Conservation (phyloP, 192 early-diverging fungal species). For the Entrophospora sp. region DNA sequence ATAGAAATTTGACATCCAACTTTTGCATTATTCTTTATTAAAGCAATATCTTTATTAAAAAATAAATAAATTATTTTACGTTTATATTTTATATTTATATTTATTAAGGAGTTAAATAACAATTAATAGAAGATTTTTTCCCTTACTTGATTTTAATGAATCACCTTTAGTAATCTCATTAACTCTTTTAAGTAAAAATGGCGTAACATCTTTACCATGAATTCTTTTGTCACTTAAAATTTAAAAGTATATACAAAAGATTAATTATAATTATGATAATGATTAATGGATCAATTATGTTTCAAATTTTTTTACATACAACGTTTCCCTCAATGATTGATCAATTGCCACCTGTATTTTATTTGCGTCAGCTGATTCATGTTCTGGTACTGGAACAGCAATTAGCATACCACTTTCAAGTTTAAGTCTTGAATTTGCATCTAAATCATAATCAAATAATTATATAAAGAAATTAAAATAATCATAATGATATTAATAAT, state of each 20-base stretch:
- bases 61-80: background rate
- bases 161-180: conserved; percentile 74
- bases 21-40: conserved; percentile 86
- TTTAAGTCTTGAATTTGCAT: conserved; percentile 50
- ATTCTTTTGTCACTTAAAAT: conserved; percentile 49
- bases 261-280: background rate
- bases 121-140: too few relatives aligned
- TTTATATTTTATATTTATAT: background rate
- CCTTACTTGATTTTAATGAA: conserved; percentile 70
- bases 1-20: conserved; percentile 75
- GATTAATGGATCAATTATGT: background rate
- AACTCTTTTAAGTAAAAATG: conserved; percentile 84
- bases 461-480: background rate
- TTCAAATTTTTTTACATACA: conserved; percentile 26
- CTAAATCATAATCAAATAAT: conserved; percentile 16
- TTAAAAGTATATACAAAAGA: background rate
- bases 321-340: conserved; percentile 61
- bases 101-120: too few relatives aligned
- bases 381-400: conserved; percentile 79
- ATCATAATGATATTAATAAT: background rate
- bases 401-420: conserved; percentile 77
- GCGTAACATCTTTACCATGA: conserved; percentile 83
- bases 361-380: conserved; percentile 49
- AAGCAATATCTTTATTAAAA: conserved; percentile 58
- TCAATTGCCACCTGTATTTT: conserved; percentile 64